Evolutionary conservation across 2,329 filamentous ascomycete genomes (phyloP).

Genomic region (Tolypocladium ovalisporum): DNA sequence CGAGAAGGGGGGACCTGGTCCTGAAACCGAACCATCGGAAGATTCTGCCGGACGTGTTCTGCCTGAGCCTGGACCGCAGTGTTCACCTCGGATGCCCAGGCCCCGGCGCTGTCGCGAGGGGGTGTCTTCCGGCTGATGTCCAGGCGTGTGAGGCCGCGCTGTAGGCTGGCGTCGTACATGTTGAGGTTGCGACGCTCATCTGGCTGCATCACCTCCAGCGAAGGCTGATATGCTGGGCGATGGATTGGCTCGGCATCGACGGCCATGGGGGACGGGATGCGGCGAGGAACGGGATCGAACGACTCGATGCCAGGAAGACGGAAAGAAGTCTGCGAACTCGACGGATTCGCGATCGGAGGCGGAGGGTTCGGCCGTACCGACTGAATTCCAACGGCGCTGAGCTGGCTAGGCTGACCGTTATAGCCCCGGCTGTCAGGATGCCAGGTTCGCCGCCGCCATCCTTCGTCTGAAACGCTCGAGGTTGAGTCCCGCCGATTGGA

Average conservation of each 20-base stretch:
- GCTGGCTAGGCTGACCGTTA: conserved; percentile 54
- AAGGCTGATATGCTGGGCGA: conserved; percentile 17
- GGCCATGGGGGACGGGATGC: conserved; percentile 66
- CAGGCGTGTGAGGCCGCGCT: conserved; percentile 54
- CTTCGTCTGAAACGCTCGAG: conserved; percentile 54
- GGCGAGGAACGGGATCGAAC: conserved; percentile 65
- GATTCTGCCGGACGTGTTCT: conserved; percentile 35
- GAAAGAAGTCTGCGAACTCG: conserved; percentile 45
- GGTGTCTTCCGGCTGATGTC: conserved; percentile 48
- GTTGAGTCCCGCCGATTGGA: conserved; percentile 52
- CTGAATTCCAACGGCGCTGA: conserved; percentile 67
- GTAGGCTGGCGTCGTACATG: conserved; percentile 55
- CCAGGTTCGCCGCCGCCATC: conserved; percentile 80
- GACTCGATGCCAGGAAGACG: conserved; percentile 85
- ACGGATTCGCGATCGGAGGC: conserved; percentile 34
- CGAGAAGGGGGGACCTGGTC: conserved; percentile 28
- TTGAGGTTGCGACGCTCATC: conserved; percentile 40
- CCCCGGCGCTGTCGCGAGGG: conserved; percentile 38
- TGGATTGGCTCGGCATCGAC: conserved; percentile 44
- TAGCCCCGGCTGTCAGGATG: conserved; percentile 67
- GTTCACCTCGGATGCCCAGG: conserved; percentile 47
- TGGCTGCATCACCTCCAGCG: conserved; percentile 17
- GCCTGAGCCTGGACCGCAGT: conserved; percentile 43
- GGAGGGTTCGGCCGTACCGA: conserved; percentile 44
- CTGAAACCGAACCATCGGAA: conserved; percentile 44